These are phyloP conservation scores for Cunninghamia lanceolata DNA, from an alignment of 75 land plant species.

Conservation along the genomic window DNA sequence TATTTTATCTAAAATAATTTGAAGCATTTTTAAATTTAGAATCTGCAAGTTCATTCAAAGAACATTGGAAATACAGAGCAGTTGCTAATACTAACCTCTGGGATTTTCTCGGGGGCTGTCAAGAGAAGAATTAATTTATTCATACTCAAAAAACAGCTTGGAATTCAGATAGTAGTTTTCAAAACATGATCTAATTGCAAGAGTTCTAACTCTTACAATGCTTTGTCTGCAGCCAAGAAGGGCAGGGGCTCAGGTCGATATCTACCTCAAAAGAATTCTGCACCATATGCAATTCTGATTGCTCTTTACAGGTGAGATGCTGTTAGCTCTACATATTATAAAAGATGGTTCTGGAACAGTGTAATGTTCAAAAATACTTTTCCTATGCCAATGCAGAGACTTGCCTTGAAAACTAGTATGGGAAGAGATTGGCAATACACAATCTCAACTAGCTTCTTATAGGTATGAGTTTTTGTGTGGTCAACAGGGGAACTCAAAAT, in stretches of 20 bases:
- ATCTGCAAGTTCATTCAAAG: neutral
- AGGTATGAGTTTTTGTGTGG: neutral
- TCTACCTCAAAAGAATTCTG: constrained; percentile 85
- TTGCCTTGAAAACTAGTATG: neutral
- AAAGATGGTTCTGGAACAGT: neutral
- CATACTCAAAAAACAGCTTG: neutral
- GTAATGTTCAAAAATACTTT: neutral
- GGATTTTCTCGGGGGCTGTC: neutral
- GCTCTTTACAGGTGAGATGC: constrained; percentile 62
- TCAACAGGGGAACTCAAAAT: constrained; percentile 48
- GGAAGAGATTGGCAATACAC: neutral
- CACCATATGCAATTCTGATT: constrained; percentile 83
- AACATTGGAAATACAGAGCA: neutral
- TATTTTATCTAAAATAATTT: no score
- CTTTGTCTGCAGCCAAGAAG: constrained; percentile 53
- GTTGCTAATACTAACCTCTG: neutral
- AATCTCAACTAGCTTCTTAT: neutral
- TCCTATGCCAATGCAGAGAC: neutral
- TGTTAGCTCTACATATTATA: neutral
- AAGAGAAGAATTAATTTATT: neutral
- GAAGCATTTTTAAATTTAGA: neutral
- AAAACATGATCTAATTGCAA: neutral
- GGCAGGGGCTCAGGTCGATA: constrained; percentile 51
- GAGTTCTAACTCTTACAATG: constrained; percentile 7
- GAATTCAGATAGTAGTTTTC: neutral